phyloP scores from a whole-genome alignment of 257 asterid genomes.

The Nicotiana tabacum region DNA sequence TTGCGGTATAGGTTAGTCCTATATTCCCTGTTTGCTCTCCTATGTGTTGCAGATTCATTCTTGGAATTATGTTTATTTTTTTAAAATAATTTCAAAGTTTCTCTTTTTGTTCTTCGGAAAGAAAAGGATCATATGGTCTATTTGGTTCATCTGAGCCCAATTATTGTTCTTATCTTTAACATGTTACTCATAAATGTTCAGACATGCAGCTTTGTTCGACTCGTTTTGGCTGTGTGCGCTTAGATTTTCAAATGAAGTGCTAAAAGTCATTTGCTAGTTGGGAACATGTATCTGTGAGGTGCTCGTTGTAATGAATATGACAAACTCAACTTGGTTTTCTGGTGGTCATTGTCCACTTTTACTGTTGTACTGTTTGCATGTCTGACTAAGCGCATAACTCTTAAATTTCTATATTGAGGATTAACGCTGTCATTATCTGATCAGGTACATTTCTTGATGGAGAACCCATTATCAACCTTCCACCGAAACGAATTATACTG shows the following conservation, averaged over 20 bases:
- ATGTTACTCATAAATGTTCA: background rate
- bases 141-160: background rate
- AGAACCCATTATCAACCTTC: constrained; percentile 81
- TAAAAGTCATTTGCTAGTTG: background rate
- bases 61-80: background rate
- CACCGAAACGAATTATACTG: constrained; percentile 76
- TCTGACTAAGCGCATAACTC: background rate
- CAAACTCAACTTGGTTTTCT: background rate
- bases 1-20: background rate
- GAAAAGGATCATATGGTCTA: background rate
- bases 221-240: background rate
- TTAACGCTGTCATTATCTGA: constrained; percentile 8
- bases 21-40: background rate
- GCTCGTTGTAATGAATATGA: background rate
- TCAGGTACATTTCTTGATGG: constrained; percentile 84
- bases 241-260: background rate
- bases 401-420: background rate
- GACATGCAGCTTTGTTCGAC: background rate
- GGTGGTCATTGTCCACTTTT: background rate
- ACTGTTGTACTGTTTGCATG: background rate
- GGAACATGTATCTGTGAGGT: background rate
- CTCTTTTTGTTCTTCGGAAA: background rate
- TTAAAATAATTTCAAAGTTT: background rate
- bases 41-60: background rate
- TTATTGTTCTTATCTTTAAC: background rate